A percentile compares a stretch with the other conserved stretches of the same genome.
Evolutionary conservation across 1,139 yeast species (phyloP).

Genomic region (Candida sojae): DNA sequence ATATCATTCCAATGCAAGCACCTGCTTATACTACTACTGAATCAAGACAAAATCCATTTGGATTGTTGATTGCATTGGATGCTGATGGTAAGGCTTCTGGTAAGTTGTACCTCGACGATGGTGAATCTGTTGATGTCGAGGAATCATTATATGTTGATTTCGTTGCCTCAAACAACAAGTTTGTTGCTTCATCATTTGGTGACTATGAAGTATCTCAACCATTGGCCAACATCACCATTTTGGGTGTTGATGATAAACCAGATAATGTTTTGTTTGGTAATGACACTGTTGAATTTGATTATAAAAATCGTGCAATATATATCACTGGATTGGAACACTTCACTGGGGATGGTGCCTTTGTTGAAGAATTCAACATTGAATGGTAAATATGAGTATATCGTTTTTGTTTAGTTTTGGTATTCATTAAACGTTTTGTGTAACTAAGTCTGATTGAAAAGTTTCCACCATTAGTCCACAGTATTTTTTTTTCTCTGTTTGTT

Average conservation of each 20-base stretch:
- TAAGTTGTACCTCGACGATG: constrained; percentile 27
- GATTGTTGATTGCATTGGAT: constrained; percentile 29
- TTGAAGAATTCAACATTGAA: constrained; percentile 15
- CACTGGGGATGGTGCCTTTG: constrained; percentile 18
- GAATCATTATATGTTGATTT: constrained; percentile 21
- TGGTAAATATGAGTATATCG: constrained; percentile 11
- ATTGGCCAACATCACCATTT: constrained; percentile 25
- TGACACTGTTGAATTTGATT: constrained; percentile 14
- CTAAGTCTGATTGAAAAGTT: not conserved
- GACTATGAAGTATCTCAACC: constrained; percentile 21
- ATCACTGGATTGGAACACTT: constrained; percentile 18
- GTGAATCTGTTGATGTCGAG: constrained; percentile 23
- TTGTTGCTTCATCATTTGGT: constrained; percentile 21
- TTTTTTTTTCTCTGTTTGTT: not conserved
- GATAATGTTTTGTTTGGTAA: constrained; percentile 19
- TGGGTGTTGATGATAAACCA: constrained; percentile 25
- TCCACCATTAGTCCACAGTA: no score
- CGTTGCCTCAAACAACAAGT: constrained; percentile 15
- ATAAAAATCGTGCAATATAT: constrained; percentile 17
- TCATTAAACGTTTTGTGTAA: not conserved
- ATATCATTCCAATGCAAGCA: constrained; percentile 25
- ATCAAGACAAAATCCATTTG: constrained; percentile 29
- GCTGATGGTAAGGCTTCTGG: constrained; percentile 19
- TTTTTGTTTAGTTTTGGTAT: not conserved
- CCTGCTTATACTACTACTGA: constrained; percentile 31